phyloP scores from a whole-genome alignment of 108 stramenopile genomes.

The Nitzschia sp. region DNA sequence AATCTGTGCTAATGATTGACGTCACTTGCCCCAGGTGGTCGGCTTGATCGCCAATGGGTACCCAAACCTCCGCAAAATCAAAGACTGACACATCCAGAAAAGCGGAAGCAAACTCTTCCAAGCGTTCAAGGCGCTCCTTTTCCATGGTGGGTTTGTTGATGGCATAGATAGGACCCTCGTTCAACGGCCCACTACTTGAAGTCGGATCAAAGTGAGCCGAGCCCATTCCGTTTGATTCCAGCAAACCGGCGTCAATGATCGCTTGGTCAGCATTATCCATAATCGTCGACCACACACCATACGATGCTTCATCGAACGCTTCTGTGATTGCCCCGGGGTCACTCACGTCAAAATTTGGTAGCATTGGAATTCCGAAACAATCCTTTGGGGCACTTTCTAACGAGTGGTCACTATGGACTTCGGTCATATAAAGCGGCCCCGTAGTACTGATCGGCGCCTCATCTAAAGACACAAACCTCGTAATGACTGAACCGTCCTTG shows the following conservation, averaged over 20 bases:
- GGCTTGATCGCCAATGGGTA: conserved; percentile 42
- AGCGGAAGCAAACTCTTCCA: conserved; percentile 92
- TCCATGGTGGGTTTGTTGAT: conserved; percentile 35
- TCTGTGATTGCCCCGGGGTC: conserved; percentile 12
- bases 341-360: conserved; percentile 49
- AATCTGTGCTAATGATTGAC: conserved; percentile 56
- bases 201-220: not conserved
- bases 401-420: conserved; percentile 49
- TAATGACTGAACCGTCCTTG: conserved; percentile 66
- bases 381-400: conserved; percentile 70
- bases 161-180: conserved; percentile 5
- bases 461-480: conserved; percentile 79
- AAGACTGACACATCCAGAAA: conserved; percentile 95
- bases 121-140: conserved; percentile 53
- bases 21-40: conserved; percentile 61
- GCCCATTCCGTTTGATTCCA: conserved; percentile 16
- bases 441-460: conserved; percentile 34
- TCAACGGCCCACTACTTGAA: not conserved
- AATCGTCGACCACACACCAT: conserved; percentile 88
- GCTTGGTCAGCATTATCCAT: conserved; percentile 55
- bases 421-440: conserved; percentile 24
- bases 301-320: conserved; percentile 86
- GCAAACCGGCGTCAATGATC: not conserved
- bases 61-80: conserved; percentile 93
- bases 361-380: conserved; percentile 85